Evolutionary conservation across 306 rosid genomes (phyloP).

Genomic region (Inga leiocalycina): DNA sequence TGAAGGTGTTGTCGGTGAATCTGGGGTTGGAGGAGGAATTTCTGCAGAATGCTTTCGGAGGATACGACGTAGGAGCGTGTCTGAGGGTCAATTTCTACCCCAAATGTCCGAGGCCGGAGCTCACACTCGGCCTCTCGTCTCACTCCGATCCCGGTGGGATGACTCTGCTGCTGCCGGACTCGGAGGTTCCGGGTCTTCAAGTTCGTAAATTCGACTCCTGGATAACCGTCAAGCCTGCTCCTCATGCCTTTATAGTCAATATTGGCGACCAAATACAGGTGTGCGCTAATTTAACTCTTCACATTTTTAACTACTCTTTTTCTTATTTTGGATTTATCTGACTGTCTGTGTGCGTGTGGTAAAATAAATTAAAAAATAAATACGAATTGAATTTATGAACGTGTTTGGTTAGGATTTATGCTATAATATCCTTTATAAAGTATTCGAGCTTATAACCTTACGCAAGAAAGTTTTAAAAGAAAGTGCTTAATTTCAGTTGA

Average conservation of each 20-base stretch:
- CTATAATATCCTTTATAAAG: neutral
- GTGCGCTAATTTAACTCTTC: neutral
- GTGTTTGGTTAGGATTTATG: constrained; percentile 23
- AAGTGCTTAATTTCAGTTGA: neutral
- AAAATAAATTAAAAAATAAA: neutral
- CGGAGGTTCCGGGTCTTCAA: constrained; percentile 73
- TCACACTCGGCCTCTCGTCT: constrained; percentile 79
- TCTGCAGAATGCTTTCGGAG: constrained; percentile 70
- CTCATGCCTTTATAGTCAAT: constrained; percentile 81
- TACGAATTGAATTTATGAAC: neutral
- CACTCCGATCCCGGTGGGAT: constrained; percentile 94
- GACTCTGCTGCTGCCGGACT: constrained; percentile 71
- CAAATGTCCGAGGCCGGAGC: constrained; percentile 75
- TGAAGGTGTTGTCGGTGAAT: constrained; percentile 65
- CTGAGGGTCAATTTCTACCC: constrained; percentile 85
- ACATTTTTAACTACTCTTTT: neutral
- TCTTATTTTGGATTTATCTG: neutral
- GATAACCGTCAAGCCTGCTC: constrained; percentile 83
- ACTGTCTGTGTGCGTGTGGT: neutral
- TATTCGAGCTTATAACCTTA: no score
- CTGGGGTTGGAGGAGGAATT: constrained; percentile 58
- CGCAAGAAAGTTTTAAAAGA: no score
- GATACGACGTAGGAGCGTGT: constrained; percentile 78
- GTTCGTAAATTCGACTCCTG: constrained; percentile 61
- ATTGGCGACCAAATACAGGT: constrained; percentile 98